Conservation (phyloP, 495 filamentous ascomycete species). For the Neurospora discreta region DNA sequence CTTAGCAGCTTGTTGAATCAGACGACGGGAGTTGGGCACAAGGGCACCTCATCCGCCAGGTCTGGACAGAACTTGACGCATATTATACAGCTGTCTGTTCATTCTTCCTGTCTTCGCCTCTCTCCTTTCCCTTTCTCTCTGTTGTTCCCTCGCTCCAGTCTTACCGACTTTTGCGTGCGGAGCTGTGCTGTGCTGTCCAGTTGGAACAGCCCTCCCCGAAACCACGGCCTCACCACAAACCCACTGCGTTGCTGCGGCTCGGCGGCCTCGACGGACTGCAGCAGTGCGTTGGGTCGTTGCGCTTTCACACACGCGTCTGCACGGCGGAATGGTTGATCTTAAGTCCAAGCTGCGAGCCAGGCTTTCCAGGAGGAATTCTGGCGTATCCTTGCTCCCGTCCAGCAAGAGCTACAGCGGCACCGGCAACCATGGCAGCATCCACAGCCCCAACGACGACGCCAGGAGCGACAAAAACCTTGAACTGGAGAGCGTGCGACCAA, state of each 20-base stretch:
- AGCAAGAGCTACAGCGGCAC: slow-evolving; percentile 16
- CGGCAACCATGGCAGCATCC: slow-evolving; percentile 3
- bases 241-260: not conserved
- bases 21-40: not conserved
- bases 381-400: slow-evolving; percentile 23
- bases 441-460: slow-evolving; percentile 7
- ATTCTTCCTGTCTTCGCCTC: not conserved
- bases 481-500: not conserved
- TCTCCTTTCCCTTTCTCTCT: not conserved
- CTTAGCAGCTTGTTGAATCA: not conserved
- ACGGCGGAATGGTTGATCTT: slow-evolving; percentile 33
- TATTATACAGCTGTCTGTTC: not conserved
- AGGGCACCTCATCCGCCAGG: not conserved
- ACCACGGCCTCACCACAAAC: not conserved
- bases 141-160: not conserved
- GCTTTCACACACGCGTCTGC: not conserved
- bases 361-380: slow-evolving; percentile 34
- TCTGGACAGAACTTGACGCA: not conserved
- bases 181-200: not conserved
- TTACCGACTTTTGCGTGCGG: not conserved
- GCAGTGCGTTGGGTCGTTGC: not conserved
- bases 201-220: not conserved
- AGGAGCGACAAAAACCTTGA: slow-evolving; percentile 10
- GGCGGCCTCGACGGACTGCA: not conserved
- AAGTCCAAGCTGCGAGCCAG: slow-evolving; percentile 36